phyloP scores from a whole-genome alignment of 2,329 filamentous ascomycete species.

The Ilyonectria mors-panacis region DNA sequence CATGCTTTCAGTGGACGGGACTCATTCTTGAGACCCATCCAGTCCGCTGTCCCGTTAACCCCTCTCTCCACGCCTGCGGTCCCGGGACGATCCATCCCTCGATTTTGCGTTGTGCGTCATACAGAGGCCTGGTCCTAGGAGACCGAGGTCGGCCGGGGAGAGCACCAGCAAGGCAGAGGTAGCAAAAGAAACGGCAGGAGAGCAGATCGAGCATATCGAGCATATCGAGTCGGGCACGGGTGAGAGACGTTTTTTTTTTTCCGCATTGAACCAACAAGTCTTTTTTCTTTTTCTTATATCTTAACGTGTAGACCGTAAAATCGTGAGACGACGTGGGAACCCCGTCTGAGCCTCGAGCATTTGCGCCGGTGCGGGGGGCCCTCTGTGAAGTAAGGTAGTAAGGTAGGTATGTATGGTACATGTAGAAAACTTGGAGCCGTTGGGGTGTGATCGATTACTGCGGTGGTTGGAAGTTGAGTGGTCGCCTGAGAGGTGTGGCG shows the following conservation, averaged over 20 bases:
- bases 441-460: constrained; percentile 55
- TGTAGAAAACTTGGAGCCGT: constrained; percentile 40
- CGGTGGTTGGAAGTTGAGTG: constrained; percentile 87
- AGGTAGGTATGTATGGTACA: constrained; percentile 49
- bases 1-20: constrained; percentile 13
- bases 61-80: not conserved
- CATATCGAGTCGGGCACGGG: constrained; percentile 38
- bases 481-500: constrained; percentile 70
- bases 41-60: not conserved
- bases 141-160: not conserved
- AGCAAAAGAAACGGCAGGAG: constrained; percentile 16
- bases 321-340: constrained; percentile 45
- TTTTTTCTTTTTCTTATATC: constrained; percentile 48
- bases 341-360: constrained; percentile 34
- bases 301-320: constrained; percentile 49
- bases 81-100: not conserved
- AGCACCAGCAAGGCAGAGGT: not conserved
- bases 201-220: constrained; percentile 28
- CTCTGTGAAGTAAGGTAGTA: constrained; percentile 31
- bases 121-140: not conserved
- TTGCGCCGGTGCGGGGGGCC: constrained; percentile 40
- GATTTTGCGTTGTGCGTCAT: not conserved
- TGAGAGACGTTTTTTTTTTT: constrained; percentile 39
- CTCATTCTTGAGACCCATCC: constrained; percentile 1
- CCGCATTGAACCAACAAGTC: constrained; percentile 45